Evolutionary conservation across 2,329 filamentous ascomycete genomes (phyloP), one percentile per base, ranked within the genome.

Genomic region (Cercospora sesami): DNA sequence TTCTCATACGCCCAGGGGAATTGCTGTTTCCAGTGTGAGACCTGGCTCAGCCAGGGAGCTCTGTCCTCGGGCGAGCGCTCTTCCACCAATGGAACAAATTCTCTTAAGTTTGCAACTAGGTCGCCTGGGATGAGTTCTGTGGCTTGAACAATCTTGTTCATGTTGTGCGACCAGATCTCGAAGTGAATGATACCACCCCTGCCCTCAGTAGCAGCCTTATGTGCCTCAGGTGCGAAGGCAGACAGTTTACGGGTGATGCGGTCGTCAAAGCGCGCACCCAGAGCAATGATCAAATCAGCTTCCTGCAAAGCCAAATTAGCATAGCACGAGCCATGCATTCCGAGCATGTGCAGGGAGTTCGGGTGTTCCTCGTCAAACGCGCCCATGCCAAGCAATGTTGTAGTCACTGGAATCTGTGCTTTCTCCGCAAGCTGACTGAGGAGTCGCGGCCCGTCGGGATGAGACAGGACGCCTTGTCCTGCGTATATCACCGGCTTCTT

Each of bases 261-360:
- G 80, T 98, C 94, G 77, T 98, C 94, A 78, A 98, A 97, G 66
- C 94, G 92, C 59, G 89, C 93, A 75, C 94, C 94, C 23, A 98
- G 88, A 62, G 94, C 94, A 75, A 98, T 91, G 79, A 98, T 95
- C 69, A 98, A 85, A 82, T 98, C 94, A 16, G 94, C 92, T 79
- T 96, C 91, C 82, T 98, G 94, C 84, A 98, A 97, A n/a, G 94
- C 89, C 90, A 97, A 92, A 84, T 98, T 98, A 79, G 94, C 95
- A 77, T 96, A 98, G 8, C 93, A 93, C 9, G 93, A 91, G 69
- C 94, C 94, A 83, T 98, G 94, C 94, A 98, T 98, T 72, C 94
- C 94, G 28, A 98, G 89, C 94, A 98, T 98, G 83, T 97, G 94
- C 61, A 98, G 86, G 42, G 93, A 91, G 86, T 96, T 97, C 73